Evolutionary conservation across 495 filamentous ascomycete genomes (phyloP), one percentile per base, ranked within the genome.

Genomic region (Tuber magnatum): DNA sequence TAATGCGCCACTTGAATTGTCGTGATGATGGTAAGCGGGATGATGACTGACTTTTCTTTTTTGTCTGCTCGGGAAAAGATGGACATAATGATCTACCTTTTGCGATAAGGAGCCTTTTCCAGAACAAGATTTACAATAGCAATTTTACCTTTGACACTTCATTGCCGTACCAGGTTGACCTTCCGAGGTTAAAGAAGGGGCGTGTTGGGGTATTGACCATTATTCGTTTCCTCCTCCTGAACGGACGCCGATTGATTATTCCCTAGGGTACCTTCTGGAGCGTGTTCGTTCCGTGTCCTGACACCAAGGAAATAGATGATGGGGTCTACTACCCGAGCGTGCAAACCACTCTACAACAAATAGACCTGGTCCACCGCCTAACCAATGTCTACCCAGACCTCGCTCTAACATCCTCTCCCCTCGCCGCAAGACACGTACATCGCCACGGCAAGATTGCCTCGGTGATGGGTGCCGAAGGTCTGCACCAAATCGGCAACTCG

Each of bases 401-500:
- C 84, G 90, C 89, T 20, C 86, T 88, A 0, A 83, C 87, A 1
- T 85, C 83, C 48, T 87, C 87, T 0, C 91, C 93, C 9, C 76
- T 89, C 22, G 81, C 86, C 0, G 88, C 87, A 24, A 94, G 92
- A 83, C 83, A 84, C 35, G 72, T 78, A 18, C 82, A 87, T 69
- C 87, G 87, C 76, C 87, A 87, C 73, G 28, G 51, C 22, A 78
- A 76, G 40, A 80, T 90, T 8, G 86, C 89, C 75, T 89, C 88
- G 5, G 93, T 93, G 12, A 83, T 94, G 22, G 92, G 90, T 22
- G 92, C 97, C 40, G 95, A 99, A 84, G 95, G 95, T 6, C 88
- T 99, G 1, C 95, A 99, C 82, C 94, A 97, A 78, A 96, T 99
- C 75, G 94, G 93, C 56, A 97, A 97, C 85, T 92, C 90, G 0